A percentile compares a stretch with the other conserved stretches of the same genome.
Evolutionary conservation across 768 basidiomycete genomes (phyloP).

Genomic region (Neoboletus magnificus): DNA sequence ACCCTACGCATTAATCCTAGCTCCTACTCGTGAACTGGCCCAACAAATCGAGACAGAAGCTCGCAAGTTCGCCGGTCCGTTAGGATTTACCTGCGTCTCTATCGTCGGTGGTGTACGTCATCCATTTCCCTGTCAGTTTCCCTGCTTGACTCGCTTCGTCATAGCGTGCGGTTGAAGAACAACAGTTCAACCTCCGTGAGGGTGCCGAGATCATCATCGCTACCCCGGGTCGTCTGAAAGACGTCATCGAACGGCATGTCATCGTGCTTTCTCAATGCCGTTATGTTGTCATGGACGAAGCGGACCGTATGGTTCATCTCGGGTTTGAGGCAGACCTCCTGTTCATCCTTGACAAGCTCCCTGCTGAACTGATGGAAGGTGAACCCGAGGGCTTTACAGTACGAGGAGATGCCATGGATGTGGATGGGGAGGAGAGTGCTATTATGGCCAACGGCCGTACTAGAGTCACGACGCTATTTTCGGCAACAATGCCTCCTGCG

Average conservation of each 20-base stretch:
- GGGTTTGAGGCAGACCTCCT: slow-evolving; percentile 95
- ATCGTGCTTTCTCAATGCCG: slow-evolving; percentile 95
- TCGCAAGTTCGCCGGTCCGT: slow-evolving; percentile 83
- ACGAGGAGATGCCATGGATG: slow-evolving; percentile 64
- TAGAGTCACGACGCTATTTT: slow-evolving; percentile 94
- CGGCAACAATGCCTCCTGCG: slow-evolving; percentile 97
- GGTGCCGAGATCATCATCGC: slow-evolving; percentile 99
- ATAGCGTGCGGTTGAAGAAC: slow-evolving; percentile 91
- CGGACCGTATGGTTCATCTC: slow-evolving; percentile 97
- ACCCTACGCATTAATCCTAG: slow-evolving; percentile 89
- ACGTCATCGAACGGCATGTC: slow-evolving; percentile 94
- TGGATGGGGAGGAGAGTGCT: slow-evolving; percentile 63
- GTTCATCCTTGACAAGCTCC: slow-evolving; percentile 92
- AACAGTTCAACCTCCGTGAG: slow-evolving; percentile 96
- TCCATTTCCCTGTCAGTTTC: background rate
- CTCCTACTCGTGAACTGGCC: slow-evolving; percentile 97
- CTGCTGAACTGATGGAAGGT: slow-evolving; percentile 82
- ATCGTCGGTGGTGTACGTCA: slow-evolving; percentile 88
- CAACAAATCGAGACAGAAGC: slow-evolving; percentile 96
- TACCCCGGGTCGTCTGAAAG: slow-evolving; percentile 96
- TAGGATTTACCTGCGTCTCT: slow-evolving; percentile 93
- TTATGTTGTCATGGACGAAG: slow-evolving; percentile 99
- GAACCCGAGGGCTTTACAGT: slow-evolving; percentile 39
- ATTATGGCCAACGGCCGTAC: slow-evolving; percentile 59
- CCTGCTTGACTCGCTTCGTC: slow-evolving; percentile 11